Conservation (phyloP, 78 protist species). For the Dictyostelium intermedium region DNA sequence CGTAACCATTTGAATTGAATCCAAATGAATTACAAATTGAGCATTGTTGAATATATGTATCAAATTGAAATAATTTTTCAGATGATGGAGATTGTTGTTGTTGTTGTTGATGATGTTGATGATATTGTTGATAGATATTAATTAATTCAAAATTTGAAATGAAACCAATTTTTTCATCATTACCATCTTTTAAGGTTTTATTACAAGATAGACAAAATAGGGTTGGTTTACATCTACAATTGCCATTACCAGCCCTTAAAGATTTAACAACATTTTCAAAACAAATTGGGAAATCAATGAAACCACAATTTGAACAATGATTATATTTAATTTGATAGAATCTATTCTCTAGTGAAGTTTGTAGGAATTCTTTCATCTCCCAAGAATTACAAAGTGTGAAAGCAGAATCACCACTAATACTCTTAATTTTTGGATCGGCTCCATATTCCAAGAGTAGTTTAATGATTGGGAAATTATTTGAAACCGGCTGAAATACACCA, state of each 20-base stretch:
- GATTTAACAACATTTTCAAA: neutral
- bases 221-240: conserved; percentile 13
- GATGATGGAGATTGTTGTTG: neutral
- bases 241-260: neutral
- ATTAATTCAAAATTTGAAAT: conserved; percentile 3
- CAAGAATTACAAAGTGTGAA: conserved; percentile 27
- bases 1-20: conserved; percentile 12
- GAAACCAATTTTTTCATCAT: neutral
- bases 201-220: conserved; percentile 7
- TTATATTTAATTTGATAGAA: neutral
- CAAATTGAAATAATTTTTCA: neutral
- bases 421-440: conserved; percentile 49
- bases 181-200: neutral
- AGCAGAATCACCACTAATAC: neutral
- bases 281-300: conserved; percentile 52
- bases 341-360: neutral
- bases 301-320: conserved; percentile 28
- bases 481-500: conserved; percentile 60
- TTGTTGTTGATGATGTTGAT: neutral
- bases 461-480: neutral
- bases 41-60: conserved; percentile 12
- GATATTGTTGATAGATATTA: neutral
- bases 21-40: conserved; percentile 50
- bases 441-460: conserved; percentile 41
- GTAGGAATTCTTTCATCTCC: conserved; percentile 12